Evolutionary conservation across 371 early-diverging fungal species (phyloP).

Genomic region (Mucor lusitanicus): DNA sequence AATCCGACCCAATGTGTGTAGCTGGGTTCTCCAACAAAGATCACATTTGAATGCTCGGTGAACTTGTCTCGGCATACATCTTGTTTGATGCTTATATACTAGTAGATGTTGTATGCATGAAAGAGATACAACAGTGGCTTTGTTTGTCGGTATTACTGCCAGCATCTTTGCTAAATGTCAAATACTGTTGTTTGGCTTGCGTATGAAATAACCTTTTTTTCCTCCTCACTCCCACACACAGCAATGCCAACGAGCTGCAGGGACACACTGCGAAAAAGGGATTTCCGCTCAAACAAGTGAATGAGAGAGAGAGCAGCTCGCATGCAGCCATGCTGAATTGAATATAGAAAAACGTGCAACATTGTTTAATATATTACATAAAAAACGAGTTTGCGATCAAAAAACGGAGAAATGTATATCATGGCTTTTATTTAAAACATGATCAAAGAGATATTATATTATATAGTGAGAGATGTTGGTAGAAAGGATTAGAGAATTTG

Average conservation of each 20-base stretch:
- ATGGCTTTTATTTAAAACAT: neutral
- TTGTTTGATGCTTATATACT: neutral
- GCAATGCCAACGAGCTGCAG: neutral
- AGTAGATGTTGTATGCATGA: neutral
- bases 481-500: neutral
- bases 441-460: neutral
- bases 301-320: neutral
- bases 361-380: neutral
- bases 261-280: neutral
- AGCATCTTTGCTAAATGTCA: neutral
- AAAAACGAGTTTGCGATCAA: neutral
- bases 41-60: too few relatives aligned
- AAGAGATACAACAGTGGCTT: neutral
- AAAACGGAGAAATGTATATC: constrained; percentile 1
- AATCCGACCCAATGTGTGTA: neutral
- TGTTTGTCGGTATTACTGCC: neutral
- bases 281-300: neutral
- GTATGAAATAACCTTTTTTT: neutral
- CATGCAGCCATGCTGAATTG: constrained; percentile 1
- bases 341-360: constrained; percentile 1
- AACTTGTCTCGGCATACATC: too few relatives aligned
- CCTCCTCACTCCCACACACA: neutral
- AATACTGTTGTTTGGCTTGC: neutral
- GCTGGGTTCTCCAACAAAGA: neutral
- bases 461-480: neutral